phyloP scores from a whole-genome alignment of 1,139 yeast genomes.

The Nadsonia commutata region DNA sequence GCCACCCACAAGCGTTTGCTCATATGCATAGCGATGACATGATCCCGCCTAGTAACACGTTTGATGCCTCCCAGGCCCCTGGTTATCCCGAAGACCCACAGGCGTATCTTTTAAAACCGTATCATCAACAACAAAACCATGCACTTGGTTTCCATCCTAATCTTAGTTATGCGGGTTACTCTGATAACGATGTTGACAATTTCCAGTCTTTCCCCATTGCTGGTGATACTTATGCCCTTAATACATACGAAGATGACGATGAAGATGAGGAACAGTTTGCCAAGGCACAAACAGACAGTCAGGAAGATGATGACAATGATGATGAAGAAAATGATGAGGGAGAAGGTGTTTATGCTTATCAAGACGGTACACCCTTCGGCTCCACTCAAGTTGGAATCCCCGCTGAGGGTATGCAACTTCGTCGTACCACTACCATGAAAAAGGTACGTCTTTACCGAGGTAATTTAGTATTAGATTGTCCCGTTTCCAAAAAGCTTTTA shows the following conservation, averaged over 20 bases:
- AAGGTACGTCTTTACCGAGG: slow-evolving; percentile 49
- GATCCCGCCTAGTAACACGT: too few relatives aligned
- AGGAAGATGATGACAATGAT: slow-evolving; percentile 7
- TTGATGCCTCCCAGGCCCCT: background rate
- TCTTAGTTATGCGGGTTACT: slow-evolving; percentile 12
- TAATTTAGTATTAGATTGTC: slow-evolving; percentile 66
- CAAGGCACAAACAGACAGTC: background rate
- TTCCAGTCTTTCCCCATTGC: slow-evolving; percentile 23
- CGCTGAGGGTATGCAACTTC: slow-evolving; percentile 17
- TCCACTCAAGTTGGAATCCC: slow-evolving; percentile 12
- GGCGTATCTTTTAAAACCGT: slow-evolving; percentile 12
- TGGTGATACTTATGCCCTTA: slow-evolving; percentile 26
- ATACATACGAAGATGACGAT: slow-evolving; percentile 23
- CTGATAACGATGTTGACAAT: slow-evolving; percentile 14
- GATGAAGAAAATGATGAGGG: slow-evolving; percentile 8
- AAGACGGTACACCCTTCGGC: slow-evolving; percentile 10
- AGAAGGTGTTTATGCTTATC: slow-evolving; percentile 6
- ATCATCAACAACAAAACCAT: slow-evolving; percentile 11
- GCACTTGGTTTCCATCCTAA: slow-evolving; percentile 8
- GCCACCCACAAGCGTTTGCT: too few relatives aligned
- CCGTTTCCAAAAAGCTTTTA: slow-evolving; percentile 48
- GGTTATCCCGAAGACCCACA: slow-evolving; percentile 11
- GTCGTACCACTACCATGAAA: slow-evolving; percentile 28
- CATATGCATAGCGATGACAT: too few relatives aligned
- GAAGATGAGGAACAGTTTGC: slow-evolving; percentile 9